These are phyloP conservation scores for Urtica urens DNA, from an alignment of 306 rosid species.

Conservation along the genomic window DNA sequence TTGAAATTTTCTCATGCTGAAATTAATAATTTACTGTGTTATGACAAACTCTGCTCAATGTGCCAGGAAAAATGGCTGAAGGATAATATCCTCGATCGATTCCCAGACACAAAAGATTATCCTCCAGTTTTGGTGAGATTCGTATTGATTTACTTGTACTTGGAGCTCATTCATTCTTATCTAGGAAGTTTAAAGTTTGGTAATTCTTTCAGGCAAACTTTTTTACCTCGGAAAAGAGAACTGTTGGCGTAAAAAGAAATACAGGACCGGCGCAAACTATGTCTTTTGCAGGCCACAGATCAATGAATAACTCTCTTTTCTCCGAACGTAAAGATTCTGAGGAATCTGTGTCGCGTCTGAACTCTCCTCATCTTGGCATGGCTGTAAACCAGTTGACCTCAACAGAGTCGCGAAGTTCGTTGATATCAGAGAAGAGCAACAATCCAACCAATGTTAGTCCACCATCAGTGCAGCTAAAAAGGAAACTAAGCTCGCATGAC, in stretches of 20 bases:
- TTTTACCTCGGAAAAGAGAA: constrained; percentile 57
- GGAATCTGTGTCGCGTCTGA: constrained; percentile 44
- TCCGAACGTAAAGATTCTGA: constrained; percentile 51
- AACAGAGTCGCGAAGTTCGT: constrained; percentile 53
- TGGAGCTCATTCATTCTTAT: constrained; percentile 17
- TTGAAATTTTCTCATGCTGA: too few species aligned
- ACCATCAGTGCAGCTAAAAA: constrained; percentile 57
- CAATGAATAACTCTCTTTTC: constrained; percentile 41
- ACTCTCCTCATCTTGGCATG: constrained; percentile 56
- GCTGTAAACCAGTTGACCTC: constrained; percentile 82
- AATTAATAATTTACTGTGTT: too few species aligned
- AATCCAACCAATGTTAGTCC: constrained; percentile 26
- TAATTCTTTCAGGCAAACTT: constrained; percentile 55
- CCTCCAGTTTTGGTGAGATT: constrained; percentile 76
- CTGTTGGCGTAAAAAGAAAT: constrained; percentile 40
- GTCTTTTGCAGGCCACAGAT: constrained; percentile 48
- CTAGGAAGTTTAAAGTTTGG: constrained; percentile 10
- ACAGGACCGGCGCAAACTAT: constrained; percentile 32
- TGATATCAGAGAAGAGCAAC: constrained; percentile 44
- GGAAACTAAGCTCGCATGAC: constrained; percentile 51
- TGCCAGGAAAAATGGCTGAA: constrained; percentile 93
- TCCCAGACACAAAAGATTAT: constrained; percentile 68
- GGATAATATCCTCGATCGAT: constrained; percentile 62
- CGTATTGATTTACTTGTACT: constrained; percentile 12
- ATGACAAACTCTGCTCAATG: constrained; percentile 39